These are phyloP conservation scores for Cylindrotheca fusiformis DNA, from an alignment of 108 stramenopile genomes.

Conservation along the genomic window DNA sequence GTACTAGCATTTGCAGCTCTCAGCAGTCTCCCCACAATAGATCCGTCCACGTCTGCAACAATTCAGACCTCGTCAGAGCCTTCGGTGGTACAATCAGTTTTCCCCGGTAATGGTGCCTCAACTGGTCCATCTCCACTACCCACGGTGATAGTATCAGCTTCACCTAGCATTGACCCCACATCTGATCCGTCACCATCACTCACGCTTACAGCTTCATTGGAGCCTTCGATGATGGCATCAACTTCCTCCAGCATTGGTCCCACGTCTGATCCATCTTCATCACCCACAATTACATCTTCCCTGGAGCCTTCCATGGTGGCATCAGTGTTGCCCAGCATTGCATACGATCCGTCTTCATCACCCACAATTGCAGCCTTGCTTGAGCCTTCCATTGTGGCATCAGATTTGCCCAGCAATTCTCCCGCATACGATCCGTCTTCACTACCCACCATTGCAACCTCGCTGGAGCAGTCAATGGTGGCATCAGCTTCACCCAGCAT, in stretches of 20 bases:
- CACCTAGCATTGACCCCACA: too few relatives aligned
- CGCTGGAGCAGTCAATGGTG: too few relatives aligned
- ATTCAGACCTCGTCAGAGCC: too few relatives aligned
- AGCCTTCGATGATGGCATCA: too few relatives aligned
- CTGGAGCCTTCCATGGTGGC: too few relatives aligned
- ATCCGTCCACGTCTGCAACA: too few relatives aligned
- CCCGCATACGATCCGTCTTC: background rate
- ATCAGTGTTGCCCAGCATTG: background rate
- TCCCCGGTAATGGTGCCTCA: background rate
- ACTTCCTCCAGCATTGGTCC: too few relatives aligned
- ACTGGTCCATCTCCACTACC: background rate
- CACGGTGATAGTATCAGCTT: background rate
- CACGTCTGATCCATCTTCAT: background rate
- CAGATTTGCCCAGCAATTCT: background rate
- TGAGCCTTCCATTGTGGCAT: background rate
- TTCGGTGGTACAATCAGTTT: background rate
- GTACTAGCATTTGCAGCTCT: too few relatives aligned
- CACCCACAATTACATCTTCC: background rate
- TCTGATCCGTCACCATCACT: background rate
- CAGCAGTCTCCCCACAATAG: too few relatives aligned
- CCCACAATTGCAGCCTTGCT: constrained; percentile 1
- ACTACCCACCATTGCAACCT: too few relatives aligned
- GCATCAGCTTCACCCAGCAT: too few relatives aligned
- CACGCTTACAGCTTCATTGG: background rate
- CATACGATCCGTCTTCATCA: background rate